Conservation (phyloP, 768 basidiomycete genomes). For the Boletus rubroflammeus region DNA sequence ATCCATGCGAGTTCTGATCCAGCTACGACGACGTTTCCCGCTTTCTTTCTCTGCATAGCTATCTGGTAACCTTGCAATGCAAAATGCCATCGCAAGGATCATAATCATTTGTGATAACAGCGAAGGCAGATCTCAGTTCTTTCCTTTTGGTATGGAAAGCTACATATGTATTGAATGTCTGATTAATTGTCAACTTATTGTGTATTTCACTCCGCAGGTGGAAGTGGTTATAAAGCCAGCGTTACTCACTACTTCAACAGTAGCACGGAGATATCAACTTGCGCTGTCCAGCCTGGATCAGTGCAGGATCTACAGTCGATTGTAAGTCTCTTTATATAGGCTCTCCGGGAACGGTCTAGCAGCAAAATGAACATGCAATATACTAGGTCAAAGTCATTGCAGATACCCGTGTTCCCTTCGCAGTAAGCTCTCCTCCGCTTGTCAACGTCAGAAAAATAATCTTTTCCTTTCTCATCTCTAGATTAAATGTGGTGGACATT, state of each 20-base stretch:
- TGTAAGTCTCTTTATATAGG: neutral
- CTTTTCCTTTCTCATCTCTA: neutral
- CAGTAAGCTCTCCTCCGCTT: neutral
- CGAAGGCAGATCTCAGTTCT: constrained; percentile 7
- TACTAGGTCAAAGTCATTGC: constrained; percentile 8
- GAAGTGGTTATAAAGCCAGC: constrained; percentile 10
- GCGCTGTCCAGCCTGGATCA: constrained; percentile 13
- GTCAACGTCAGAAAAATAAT: neutral
- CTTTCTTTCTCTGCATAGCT: neutral
- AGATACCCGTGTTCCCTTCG: constrained; percentile 8
- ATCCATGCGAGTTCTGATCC: neutral
- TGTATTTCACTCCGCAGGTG: neutral
- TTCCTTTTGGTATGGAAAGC: constrained; percentile 2
- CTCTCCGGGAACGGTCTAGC: too few species aligned
- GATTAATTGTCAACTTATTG: neutral
- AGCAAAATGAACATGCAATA: neutral
- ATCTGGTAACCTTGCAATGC: neutral
- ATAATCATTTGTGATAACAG: neutral
- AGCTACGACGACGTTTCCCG: neutral
- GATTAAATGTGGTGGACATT: constrained; percentile 35
- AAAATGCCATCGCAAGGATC: constrained; percentile 1
- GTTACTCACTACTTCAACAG: constrained; percentile 10
- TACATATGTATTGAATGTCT: neutral
- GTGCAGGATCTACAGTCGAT: constrained; percentile 3
- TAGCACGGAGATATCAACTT: constrained; percentile 3